phyloP scores from a whole-genome alignment of 129 eudicot species.

The Daucus carota region DH1_v3.0 NC_030381.2:42509001-42509500 shows the following conservation, averaged over 20 bases:
- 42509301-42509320: neutral
- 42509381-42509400: conserved; percentile 90
- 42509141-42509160: conserved; percentile 81
- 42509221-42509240: conserved; percentile 40
- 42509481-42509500: neutral
- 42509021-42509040: no score
- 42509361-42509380: conserved; percentile 5
- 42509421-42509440: conserved; percentile 59
- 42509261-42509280: neutral
- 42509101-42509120: neutral
- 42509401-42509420: conserved; percentile 94
- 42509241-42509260: neutral
- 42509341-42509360: neutral
- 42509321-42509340: neutral
- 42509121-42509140: conserved; percentile 70
- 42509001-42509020: no score
- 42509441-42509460: neutral
- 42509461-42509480: neutral
- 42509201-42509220: conserved; percentile 94
- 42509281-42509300: neutral
- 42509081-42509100: no score
- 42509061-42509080: no score
- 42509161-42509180: conserved; percentile 90
- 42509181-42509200: conserved; percentile 95
- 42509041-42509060: no score